A percentile compares a stretch with the other conserved stretches of the same genome.
These are phyloP conservation scores for Mentha longifolia DNA, from an alignment of 257 asterid species.

Conservation along the genomic window DNA sequence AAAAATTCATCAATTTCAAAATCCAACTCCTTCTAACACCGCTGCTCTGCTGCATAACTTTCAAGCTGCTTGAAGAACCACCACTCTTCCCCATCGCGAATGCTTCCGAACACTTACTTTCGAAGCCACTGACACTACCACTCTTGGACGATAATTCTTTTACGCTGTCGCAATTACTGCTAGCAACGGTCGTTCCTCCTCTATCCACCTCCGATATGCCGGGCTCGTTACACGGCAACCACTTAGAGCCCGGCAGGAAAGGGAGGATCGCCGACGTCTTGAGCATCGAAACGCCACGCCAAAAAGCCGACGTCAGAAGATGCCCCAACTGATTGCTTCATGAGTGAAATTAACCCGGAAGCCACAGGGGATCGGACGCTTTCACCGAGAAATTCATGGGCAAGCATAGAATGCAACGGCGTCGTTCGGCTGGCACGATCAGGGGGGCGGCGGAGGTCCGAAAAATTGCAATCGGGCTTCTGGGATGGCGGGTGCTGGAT, in stretches of 20 bases:
- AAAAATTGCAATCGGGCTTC: constrained; percentile 45
- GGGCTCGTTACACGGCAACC: constrained; percentile 65
- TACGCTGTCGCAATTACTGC: neutral
- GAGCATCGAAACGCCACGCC: constrained; percentile 65
- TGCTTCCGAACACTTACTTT: constrained; percentile 50
- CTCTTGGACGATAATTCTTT: constrained; percentile 29
- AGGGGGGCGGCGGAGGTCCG: constrained; percentile 45
- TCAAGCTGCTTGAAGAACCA: constrained; percentile 38
- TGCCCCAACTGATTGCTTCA: constrained; percentile 53
- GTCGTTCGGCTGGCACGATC: constrained; percentile 25
- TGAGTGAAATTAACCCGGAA: constrained; percentile 56
- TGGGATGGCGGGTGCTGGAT: constrained; percentile 43
- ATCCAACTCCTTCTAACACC: constrained; percentile 51
- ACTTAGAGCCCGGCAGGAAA: constrained; percentile 63
- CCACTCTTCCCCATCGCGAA: constrained; percentile 44
- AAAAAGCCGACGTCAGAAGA: constrained; percentile 36
- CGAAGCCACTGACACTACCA: constrained; percentile 24
- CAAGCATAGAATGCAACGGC: constrained; percentile 41
- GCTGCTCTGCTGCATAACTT: constrained; percentile 31
- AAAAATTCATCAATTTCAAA: constrained; percentile 61
- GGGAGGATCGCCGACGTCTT: constrained; percentile 56
- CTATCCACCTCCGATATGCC: constrained; percentile 55
- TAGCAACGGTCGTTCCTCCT: constrained; percentile 49
- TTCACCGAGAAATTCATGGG: constrained; percentile 52
- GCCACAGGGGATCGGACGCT: constrained; percentile 49